Evolutionary conservation across 441 rosid genomes (phyloP).

Genomic region (Erysimum pusillum): DNA sequence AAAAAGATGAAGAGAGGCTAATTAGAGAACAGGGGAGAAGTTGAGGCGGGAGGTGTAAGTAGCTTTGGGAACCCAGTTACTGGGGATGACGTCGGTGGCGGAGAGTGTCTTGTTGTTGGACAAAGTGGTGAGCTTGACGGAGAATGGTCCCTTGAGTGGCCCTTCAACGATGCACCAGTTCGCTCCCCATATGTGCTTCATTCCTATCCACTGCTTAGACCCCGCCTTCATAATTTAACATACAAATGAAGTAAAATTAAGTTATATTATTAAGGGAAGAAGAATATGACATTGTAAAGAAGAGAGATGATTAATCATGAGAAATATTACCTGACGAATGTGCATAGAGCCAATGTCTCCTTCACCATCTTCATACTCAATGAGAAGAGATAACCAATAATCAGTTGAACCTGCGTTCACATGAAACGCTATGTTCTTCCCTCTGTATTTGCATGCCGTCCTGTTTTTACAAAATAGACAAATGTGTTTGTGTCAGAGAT

Average conservation of each 20-base stretch:
- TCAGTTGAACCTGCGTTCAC: constrained; percentile 90
- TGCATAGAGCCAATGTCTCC: constrained; percentile 98
- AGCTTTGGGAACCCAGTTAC: constrained; percentile 85
- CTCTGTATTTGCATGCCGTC: constrained; percentile 85
- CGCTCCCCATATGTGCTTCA: constrained; percentile 99
- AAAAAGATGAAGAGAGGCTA: constrained; percentile 14
- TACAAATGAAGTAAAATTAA: not conserved
- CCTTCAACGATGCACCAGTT: constrained; percentile 76
- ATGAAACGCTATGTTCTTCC: constrained; percentile 84
- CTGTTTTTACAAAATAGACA: constrained; percentile 48
- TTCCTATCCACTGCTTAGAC: constrained; percentile 75
- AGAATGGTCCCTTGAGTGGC: constrained; percentile 89
- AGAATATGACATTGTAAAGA: not conserved
- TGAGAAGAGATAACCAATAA: constrained; percentile 84
- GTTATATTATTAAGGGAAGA: not conserved
- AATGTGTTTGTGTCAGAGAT: constrained; percentile 32
- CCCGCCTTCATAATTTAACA: constrained; percentile 56
- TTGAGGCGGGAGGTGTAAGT: constrained; percentile 93
- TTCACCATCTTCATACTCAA: constrained; percentile 93
- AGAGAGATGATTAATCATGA: not conserved
- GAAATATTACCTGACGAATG: constrained; percentile 67
- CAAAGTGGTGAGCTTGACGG: constrained; percentile 83
- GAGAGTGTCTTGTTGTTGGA: constrained; percentile 74
- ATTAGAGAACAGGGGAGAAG: constrained; percentile 54
- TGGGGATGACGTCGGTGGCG: constrained; percentile 83